phyloP scores from a whole-genome alignment of 495 filamentous ascomycete species.

The Thozetella sp. region DNA sequence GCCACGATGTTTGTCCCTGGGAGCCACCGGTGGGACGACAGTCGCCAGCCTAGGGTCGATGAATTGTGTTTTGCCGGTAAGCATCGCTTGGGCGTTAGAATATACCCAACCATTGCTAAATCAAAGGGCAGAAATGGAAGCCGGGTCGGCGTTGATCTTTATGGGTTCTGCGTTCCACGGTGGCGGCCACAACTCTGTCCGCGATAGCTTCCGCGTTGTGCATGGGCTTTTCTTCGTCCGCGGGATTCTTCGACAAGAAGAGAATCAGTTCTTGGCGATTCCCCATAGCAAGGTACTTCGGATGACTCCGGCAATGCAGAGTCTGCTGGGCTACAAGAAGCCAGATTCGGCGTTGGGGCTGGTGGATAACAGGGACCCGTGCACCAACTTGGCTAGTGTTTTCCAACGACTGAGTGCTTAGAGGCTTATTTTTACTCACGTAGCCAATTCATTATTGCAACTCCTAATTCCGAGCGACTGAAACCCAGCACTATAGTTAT shows the following conservation, averaged over 20 bases:
- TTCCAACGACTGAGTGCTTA: too few species aligned
- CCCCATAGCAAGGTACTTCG: slow-evolving; percentile 27
- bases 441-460: too few species aligned
- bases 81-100: neutral
- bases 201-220: slow-evolving; percentile 21
- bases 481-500: too few species aligned
- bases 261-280: slow-evolving; percentile 37
- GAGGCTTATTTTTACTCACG: too few species aligned
- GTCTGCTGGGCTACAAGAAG: slow-evolving; percentile 24
- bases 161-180: slow-evolving; percentile 31
- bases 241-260: slow-evolving; percentile 31
- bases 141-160: slow-evolving; percentile 35
- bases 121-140: slow-evolving; percentile 18
- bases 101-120: neutral
- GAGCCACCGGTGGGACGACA: slow-evolving; percentile 34
- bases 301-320: slow-evolving; percentile 26
- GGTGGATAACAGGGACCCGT: slow-evolving; percentile 8
- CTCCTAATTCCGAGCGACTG: too few species aligned
- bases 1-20: slow-evolving; percentile 39
- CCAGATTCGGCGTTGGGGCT: slow-evolving; percentile 1
- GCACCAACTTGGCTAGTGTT: neutral
- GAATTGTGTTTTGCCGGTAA: slow-evolving; percentile 24
- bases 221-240: slow-evolving; percentile 30
- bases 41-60: slow-evolving; percentile 13
- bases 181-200: slow-evolving; percentile 30